Base-by-base conservation (phyloP, 179 eudicot species). In the Sideroxylon spinosum region DNA sequence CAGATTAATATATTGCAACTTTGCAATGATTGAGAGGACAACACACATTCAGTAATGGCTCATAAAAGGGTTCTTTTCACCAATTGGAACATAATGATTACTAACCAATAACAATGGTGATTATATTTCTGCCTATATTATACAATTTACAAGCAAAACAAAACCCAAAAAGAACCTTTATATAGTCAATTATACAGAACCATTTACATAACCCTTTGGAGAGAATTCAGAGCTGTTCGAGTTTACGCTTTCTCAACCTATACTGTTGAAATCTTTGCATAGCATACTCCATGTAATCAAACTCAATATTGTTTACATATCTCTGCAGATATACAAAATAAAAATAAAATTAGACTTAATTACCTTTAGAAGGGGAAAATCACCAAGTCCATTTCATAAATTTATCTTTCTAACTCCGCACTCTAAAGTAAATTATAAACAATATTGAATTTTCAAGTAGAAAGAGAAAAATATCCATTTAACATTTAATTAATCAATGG, bases 211-310 rank as follows among this genome's bases (percentile, higher is more conserved):
- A 65, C 48, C 79, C 26, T 68, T 22, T 19, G n/a, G 32, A 3
- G 4, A 53, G 32, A 55, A 11, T 75, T 28, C 44, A 29, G 75
- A 55, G 71, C 50, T 70, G 23, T 53, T 63, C 82, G 77, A 88
- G 75, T 44, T 73, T 16, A 17, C 75, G 81, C 85, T 86, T 88
- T 73, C 73, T 86, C 80, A 80, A 77, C 89, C 85, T 80, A 68
- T 83, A 88, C 74, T 86, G 88, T 65, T 82, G 76, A 74, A 86
- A 85, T 86, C 91, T 88, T 76, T 88, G 91, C 83, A 85, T 88
- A 23, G 88, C 86, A 73, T 88, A 88, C 67, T 81, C 87, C 79
- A 68, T 77, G 84, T 86, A 88, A 78, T 88, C 89, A 60, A 84
- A 88, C n/a, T 88, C 91, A 28, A 88, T 88, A 46, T 76, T 53